Conservation (phyloP, 2,329 filamentous ascomycete genomes). For the Colletotrichum somersetense region DNA sequence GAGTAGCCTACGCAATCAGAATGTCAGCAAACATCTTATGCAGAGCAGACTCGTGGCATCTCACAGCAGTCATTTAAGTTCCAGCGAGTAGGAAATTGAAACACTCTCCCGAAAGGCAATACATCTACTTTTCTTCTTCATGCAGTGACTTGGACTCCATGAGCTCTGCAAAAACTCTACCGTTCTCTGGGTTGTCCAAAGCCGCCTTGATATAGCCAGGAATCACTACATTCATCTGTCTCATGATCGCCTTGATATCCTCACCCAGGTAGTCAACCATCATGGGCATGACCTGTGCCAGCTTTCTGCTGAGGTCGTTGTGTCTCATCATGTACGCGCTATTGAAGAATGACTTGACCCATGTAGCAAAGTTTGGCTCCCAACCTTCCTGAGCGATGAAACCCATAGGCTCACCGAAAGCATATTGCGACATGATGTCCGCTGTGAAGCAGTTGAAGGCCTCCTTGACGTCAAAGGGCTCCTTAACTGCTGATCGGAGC, state of each 20-base stretch:
- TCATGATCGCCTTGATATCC: slow-evolving; percentile 46
- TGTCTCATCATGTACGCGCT: slow-evolving; percentile 52
- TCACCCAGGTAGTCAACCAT: slow-evolving; percentile 45
- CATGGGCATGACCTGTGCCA: slow-evolving; percentile 45
- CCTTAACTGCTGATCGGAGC: slow-evolving; percentile 43
- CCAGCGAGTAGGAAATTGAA: slow-evolving; percentile 64
- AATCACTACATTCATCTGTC: slow-evolving; percentile 46
- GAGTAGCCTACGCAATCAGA: slow-evolving; percentile 37
- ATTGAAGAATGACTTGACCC: slow-evolving; percentile 50
- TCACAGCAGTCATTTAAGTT: slow-evolving; percentile 60
- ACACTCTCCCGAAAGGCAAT: slow-evolving; percentile 35
- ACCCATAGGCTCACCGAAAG: slow-evolving; percentile 52
- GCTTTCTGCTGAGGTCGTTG: slow-evolving; percentile 47
- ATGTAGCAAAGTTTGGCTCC: slow-evolving; percentile 52
- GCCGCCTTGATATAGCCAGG: slow-evolving; percentile 45
- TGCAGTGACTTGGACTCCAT: slow-evolving; percentile 44
- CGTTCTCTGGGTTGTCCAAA: slow-evolving; percentile 44
- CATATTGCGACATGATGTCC: slow-evolving; percentile 55
- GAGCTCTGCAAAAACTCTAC: slow-evolving; percentile 47
- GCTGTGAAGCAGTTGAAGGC: slow-evolving; percentile 56
- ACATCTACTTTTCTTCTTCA: slow-evolving; percentile 37
- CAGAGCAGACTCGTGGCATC: neutral
- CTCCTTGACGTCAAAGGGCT: slow-evolving; percentile 50
- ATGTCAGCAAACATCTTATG: neutral
- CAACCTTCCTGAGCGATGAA: slow-evolving; percentile 49